A percentile compares a stretch with the other conserved stretches of the same genome.
Conservation (phyloP, 768 basidiomycete genomes). For the Kwoniella newhampshirensis region DNA sequence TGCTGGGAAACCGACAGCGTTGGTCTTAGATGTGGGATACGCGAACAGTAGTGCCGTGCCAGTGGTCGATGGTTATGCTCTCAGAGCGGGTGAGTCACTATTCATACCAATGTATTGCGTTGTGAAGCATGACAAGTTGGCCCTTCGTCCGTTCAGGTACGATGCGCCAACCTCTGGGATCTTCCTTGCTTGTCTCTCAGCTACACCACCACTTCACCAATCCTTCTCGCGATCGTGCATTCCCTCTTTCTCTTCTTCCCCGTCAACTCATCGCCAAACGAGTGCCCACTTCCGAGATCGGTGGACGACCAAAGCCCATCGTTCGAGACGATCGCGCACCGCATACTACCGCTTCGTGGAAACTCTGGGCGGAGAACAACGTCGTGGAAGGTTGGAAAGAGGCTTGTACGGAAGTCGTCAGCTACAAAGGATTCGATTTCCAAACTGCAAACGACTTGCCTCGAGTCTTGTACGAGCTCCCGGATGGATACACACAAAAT, state of each 20-base stretch:
- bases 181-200: constrained; percentile 70
- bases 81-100: constrained; percentile 72
- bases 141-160: constrained; percentile 68
- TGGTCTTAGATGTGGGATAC: constrained; percentile 91
- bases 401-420: constrained; percentile 72
- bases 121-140: no score
- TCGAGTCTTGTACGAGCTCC: constrained; percentile 74
- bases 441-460: constrained; percentile 34
- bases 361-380: constrained; percentile 69
- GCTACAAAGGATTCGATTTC: constrained; percentile 39
- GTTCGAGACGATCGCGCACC: constrained; percentile 72
- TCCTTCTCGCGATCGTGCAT: constrained; percentile 56
- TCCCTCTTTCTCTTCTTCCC: constrained; percentile 69
- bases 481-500: constrained; percentile 81
- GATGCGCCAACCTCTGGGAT: constrained; percentile 55
- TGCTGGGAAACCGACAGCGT: constrained; percentile 92
- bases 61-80: constrained; percentile 94
- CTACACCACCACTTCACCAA: constrained; percentile 63
- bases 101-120: not conserved
- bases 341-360: constrained; percentile 78
- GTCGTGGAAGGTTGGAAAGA: constrained; percentile 96
- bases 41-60: constrained; percentile 87
- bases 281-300: constrained; percentile 66
- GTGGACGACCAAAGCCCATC: constrained; percentile 62
- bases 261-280: constrained; percentile 82